These are phyloP conservation scores for Nannochloropsis oceanica DNA, from an alignment of 108 stramenopile genomes.

Conservation along the genomic window DNA sequence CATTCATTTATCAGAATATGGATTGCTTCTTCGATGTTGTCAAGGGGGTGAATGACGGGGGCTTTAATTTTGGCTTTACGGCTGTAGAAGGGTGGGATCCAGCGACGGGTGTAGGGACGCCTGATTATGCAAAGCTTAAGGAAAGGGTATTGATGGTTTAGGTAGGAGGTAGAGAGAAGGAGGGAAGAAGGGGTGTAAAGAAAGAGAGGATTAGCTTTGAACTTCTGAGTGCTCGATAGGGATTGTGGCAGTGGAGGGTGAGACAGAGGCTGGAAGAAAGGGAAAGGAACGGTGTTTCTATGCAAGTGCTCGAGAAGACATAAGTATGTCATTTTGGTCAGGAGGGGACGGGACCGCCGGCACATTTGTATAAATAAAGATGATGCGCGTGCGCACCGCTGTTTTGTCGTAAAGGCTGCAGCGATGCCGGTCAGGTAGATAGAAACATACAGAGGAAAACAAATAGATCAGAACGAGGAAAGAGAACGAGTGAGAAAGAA, in stretches of 20 bases:
- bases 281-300: background rate
- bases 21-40: constrained; percentile 34
- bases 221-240: background rate
- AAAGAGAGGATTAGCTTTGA: background rate
- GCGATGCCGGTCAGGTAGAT: no score
- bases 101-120: constrained; percentile 37
- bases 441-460: no score
- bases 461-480: no score
- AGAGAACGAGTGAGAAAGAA: no score
- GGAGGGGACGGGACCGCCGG: no score
- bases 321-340: no score
- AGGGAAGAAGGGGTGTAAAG: background rate
- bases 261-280: background rate
- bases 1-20: constrained; percentile 22
- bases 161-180: background rate
- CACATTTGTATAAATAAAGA: no score
- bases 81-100: constrained; percentile 37
- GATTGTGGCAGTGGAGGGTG: no score
- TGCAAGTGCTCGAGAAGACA: no score
- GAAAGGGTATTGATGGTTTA: background rate
- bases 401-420: no score
- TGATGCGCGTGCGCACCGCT: no score
- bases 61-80: constrained; percentile 16
- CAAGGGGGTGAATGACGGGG: constrained; percentile 9
- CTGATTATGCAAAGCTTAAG: constrained; percentile 1